Evolutionary conservation across 768 basidiomycete species (phyloP).

Genomic region (Leccinellum luteum): DNA sequence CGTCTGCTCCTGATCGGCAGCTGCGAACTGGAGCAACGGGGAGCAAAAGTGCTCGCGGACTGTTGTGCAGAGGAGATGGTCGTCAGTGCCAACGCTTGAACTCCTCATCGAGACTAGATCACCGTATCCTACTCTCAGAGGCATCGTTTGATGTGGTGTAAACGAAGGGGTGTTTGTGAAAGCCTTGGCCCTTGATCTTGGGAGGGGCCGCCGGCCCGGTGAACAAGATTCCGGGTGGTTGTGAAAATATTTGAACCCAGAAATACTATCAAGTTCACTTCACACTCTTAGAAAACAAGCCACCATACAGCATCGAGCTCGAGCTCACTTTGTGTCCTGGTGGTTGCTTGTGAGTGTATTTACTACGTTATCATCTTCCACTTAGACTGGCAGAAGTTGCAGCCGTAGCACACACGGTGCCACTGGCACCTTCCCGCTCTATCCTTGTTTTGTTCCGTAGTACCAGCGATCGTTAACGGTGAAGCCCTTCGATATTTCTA

Average conservation of each 20-base stretch:
- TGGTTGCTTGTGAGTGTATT: no score
- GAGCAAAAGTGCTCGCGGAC: slow-evolving; percentile 91
- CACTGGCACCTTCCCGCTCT: neutral
- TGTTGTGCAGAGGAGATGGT: slow-evolving; percentile 22
- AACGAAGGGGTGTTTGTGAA: neutral
- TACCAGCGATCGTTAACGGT: neutral
- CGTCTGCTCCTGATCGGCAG: slow-evolving; percentile 62
- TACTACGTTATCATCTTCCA: no score
- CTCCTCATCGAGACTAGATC: neutral
- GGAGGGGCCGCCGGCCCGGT: no score
- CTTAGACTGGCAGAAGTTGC: no score
- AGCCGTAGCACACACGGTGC: no score
- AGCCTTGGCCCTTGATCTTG: no score
- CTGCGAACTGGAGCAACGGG: slow-evolving; percentile 84
- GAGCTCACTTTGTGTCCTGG: no score
- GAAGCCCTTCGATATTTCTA: neutral
- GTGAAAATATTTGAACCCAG: no score
- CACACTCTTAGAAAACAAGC: no score
- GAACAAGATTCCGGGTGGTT: no score
- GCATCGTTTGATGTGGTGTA: slow-evolving; percentile 13
- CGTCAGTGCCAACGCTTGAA: slow-evolving; percentile 5
- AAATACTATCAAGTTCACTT: no score
- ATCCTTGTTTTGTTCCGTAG: neutral
- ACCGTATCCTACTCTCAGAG: slow-evolving; percentile 35
- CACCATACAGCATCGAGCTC: no score